These are phyloP conservation scores for Stevia rebaudiana DNA, from an alignment of 140 eudicot species.

Conservation along the genomic window DNA sequence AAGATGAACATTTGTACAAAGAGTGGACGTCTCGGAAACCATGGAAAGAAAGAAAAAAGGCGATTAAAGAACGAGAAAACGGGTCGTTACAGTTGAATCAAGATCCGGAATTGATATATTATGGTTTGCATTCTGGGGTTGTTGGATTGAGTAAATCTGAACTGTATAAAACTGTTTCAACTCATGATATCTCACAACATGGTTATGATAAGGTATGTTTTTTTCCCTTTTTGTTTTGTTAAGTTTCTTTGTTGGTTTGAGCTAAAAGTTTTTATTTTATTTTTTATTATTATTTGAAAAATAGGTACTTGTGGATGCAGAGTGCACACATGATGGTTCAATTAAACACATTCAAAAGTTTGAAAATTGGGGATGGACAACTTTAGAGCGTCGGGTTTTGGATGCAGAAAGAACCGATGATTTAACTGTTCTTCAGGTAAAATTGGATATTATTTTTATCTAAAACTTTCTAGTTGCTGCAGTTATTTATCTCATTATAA, in stretches of 20 bases:
- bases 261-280: conserved; percentile 20
- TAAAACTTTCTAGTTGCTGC: not conserved
- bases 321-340: conserved; percentile 97
- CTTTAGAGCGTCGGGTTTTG: conserved; percentile 65
- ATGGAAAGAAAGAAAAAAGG: conserved; percentile 80
- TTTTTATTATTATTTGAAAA: conserved; percentile 22
- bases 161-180: conserved; percentile 32
- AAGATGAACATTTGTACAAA: conserved; percentile 37
- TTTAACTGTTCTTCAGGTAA: conserved; percentile 70
- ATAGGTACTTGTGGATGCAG: conserved; percentile 98
- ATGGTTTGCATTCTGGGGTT: conserved; percentile 79
- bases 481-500: not conserved
- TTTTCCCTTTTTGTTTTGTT: not conserved
- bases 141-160: conserved; percentile 59
- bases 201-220: conserved; percentile 80
- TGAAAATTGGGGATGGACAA: conserved; percentile 90
- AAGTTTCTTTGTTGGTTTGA: not conserved
- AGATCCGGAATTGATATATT: conserved; percentile 76
- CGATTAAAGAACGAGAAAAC: conserved; percentile 43
- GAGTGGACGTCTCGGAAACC: conserved; percentile 89
- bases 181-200: conserved; percentile 33
- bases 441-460: not conserved
- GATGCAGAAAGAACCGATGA: conserved; percentile 83
- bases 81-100: conserved; percentile 29
- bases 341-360: conserved; percentile 84